phyloP scores from a whole-genome alignment of 768 basidiomycete species.

The Cystoderma amianthinum region DNA sequence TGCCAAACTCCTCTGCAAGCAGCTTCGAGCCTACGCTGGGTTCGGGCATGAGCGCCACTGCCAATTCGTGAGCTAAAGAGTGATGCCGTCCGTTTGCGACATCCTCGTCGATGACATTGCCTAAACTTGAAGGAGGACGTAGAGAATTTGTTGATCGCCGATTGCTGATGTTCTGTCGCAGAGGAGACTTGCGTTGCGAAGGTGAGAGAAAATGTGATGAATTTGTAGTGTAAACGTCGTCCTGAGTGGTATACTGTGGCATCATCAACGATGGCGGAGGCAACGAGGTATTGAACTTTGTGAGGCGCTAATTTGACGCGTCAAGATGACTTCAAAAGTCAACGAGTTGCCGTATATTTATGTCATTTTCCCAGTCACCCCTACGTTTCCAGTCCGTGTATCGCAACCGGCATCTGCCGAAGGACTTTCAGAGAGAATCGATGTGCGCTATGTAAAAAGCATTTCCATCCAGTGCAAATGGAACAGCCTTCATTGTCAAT shows the following conservation, averaged over 20 bases:
- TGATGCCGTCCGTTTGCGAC: constrained; percentile 42
- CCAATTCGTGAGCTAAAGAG: constrained; percentile 83
- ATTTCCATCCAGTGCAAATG: no score
- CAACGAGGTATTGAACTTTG: not conserved
- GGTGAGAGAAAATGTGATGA: constrained; percentile 19
- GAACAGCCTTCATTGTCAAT: no score
- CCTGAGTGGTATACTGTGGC: constrained; percentile 23
- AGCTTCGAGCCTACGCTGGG: constrained; percentile 71
- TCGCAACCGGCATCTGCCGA: no score
- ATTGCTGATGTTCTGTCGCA: constrained; percentile 22
- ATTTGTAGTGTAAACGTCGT: constrained; percentile 18
- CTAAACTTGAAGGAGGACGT: constrained; percentile 34
- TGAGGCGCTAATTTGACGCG: no score
- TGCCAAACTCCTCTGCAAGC: constrained; percentile 83
- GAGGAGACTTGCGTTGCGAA: constrained; percentile 26
- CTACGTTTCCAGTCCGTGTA: no score
- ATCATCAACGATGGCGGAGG: constrained; percentile 9
- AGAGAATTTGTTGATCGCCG: constrained; percentile 48
- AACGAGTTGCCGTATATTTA: no score
- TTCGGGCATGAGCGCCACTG: constrained; percentile 83
- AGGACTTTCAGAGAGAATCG: no score
- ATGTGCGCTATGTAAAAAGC: no score
- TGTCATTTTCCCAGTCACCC: no score
- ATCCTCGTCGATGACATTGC: constrained; percentile 33
- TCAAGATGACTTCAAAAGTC: no score